Evolutionary conservation across 371 early-diverging fungal species (phyloP).

Genomic region (Rhizopus microsporus): DNA sequence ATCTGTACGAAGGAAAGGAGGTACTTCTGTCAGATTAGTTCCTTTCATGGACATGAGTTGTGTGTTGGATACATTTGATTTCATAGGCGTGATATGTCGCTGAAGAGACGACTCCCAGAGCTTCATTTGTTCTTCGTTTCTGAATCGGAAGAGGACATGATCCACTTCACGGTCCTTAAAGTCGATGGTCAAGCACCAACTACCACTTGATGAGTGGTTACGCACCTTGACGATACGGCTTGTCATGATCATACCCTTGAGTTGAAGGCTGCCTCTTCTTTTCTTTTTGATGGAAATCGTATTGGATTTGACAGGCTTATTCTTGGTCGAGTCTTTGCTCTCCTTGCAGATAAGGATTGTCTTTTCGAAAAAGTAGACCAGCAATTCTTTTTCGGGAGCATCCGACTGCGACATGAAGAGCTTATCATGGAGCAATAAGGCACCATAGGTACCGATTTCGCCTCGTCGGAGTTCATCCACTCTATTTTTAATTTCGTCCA

Average conservation of each 20-base stretch:
- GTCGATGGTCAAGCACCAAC: slow-evolving; percentile 68
- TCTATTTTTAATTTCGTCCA: slow-evolving; percentile 72
- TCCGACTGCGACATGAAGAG: slow-evolving; percentile 71
- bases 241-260: slow-evolving; percentile 78
- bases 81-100: slow-evolving; percentile 16
- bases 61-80: slow-evolving; percentile 44
- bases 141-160: slow-evolving; percentile 80
- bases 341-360: slow-evolving; percentile 89
- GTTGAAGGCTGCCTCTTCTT: slow-evolving; percentile 57
- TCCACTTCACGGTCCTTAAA: slow-evolving; percentile 85
- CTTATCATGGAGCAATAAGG: slow-evolving; percentile 80
- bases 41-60: slow-evolving; percentile 43
- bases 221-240: slow-evolving; percentile 20
- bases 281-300: slow-evolving; percentile 41
- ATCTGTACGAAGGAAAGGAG: slow-evolving; percentile 29
- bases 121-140: slow-evolving; percentile 88
- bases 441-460: slow-evolving; percentile 69
- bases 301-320: slow-evolving; percentile 45
- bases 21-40: slow-evolving; percentile 5
- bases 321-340: slow-evolving; percentile 45
- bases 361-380: slow-evolving; percentile 86
- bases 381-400: slow-evolving; percentile 76
- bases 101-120: slow-evolving; percentile 82
- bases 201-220: slow-evolving; percentile 16
- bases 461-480: slow-evolving; percentile 54